These are phyloP conservation scores for Kappamyces sp. DNA, from an alignment of 192 early-diverging fungal genomes.

Conservation along the genomic window DNA sequence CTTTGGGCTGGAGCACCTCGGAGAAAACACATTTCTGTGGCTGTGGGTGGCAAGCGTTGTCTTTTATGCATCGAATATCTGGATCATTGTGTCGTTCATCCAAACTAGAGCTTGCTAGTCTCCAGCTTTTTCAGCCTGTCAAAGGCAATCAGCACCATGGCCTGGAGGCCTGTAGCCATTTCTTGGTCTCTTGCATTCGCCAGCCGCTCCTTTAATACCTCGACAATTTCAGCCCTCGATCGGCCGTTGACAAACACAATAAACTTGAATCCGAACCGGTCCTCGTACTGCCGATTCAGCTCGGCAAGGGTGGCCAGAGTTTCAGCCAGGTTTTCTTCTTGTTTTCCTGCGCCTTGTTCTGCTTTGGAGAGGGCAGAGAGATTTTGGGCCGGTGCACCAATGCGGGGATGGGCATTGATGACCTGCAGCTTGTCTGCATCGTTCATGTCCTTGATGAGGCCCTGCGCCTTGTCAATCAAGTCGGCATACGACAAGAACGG, in stretches of 20 bases:
- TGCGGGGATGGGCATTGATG: constrained; percentile 85
- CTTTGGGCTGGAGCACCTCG: constrained; percentile 82
- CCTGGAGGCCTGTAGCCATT: constrained; percentile 8
- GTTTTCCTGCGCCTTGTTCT: constrained; percentile 25
- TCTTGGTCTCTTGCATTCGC: constrained; percentile 8
- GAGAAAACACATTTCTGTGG: constrained; percentile 69
- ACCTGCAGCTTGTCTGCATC: constrained; percentile 65
- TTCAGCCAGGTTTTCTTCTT: not conserved
- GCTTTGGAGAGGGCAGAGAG: constrained; percentile 25
- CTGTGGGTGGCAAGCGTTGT: constrained; percentile 67
- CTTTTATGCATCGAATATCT: constrained; percentile 69
- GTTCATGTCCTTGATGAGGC: constrained; percentile 28
- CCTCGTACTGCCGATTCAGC: constrained; percentile 40
- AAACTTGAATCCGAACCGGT: constrained; percentile 44
- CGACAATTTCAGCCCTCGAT: constrained; percentile 12
- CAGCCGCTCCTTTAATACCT: constrained; percentile 7
- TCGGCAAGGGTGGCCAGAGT: constrained; percentile 24
- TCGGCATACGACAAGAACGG: constrained; percentile 65
- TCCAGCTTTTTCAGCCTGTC: constrained; percentile 14
- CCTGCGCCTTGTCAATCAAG: constrained; percentile 57
- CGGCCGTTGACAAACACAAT: constrained; percentile 46
- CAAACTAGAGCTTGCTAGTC: too few relatives aligned
- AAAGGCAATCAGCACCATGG: constrained; percentile 18
- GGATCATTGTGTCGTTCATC: constrained; percentile 56
- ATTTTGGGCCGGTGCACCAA: constrained; percentile 46